Base-by-base conservation (phyloP, 306 rosid genomes). In the Rosa persica region DNA sequence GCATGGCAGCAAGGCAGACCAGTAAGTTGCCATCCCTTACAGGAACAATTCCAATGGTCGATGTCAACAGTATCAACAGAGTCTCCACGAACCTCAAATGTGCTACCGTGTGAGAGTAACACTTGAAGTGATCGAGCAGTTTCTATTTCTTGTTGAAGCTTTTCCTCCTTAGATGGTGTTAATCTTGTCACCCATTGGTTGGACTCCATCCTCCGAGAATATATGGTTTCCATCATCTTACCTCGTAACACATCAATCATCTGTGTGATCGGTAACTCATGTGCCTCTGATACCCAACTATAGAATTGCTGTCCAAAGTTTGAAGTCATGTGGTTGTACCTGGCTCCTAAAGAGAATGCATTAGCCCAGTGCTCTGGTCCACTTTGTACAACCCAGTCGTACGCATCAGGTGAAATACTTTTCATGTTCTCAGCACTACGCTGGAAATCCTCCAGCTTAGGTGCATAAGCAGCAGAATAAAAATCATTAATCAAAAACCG, bases 1-100 rank as follows among this genome's bases (percentile, higher is more conserved):
- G 98, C 97, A 79, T 95, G 99, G 85, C 94, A 87, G 81, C 99
- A 95, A 74, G 98, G 99, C 79, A 95, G 49, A 69, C 99, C 98
- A 72, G 84, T 85, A 22, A 95, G 89, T 82, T 88, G 97, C 99
- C 99, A 95, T 76, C 83, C 87, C 84, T 81, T 95, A 85, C 99
- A 95, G 89, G 90, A 91, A 81, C 99, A 95, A 78, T 89, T 89
- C 96, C 97, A 93, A 51, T 86, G 73, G 73, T 95, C 98, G 43
- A 93, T 60, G 83, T 95, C 93, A 76, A 95, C 97, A 67, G 72
- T 74, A 49, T 90, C 97, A 27, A 86, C 86, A 70, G 92, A 86
- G 70, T 95, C 92, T 78, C 97, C 98, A 48, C 93, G 90, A 74
- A 95, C 98, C 88, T 92, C 97, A 66, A 85, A 92, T 73, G 89